These are phyloP conservation scores for Geranomyces michiganensis DNA, from an alignment of 192 early-diverging fungal species.

Conservation along the genomic window DNA sequence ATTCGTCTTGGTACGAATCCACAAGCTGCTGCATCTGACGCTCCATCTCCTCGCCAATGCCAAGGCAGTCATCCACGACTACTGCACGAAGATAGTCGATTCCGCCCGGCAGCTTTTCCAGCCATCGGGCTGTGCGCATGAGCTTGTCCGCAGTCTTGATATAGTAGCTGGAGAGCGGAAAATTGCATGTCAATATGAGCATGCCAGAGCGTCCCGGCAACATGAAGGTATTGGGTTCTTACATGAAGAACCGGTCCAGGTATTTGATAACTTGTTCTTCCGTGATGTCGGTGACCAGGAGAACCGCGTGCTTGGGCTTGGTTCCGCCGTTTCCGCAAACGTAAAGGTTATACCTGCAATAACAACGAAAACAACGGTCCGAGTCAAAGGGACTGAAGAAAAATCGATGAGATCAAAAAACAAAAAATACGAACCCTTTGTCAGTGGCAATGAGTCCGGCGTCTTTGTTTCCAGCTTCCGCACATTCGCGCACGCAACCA, in stretches of 20 bases:
- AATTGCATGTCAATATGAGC: too few species aligned
- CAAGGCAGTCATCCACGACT: slow-evolving; percentile 65
- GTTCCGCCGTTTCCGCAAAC: slow-evolving; percentile 72
- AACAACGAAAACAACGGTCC: too few species aligned
- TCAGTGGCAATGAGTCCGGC: slow-evolving; percentile 71
- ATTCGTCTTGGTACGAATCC: slow-evolving; percentile 62
- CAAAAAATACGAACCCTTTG: too few species aligned
- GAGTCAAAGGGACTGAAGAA: too few species aligned
- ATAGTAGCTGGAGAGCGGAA: too few species aligned
- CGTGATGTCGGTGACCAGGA: slow-evolving; percentile 56
- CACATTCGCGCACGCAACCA: slow-evolving; percentile 68
- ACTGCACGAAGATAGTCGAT: slow-evolving; percentile 66
- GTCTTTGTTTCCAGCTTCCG: slow-evolving; percentile 47
- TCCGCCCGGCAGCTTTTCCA: slow-evolving; percentile 67
- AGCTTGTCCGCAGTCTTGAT: slow-evolving; percentile 68
- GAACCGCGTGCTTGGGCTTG: slow-evolving; percentile 66
- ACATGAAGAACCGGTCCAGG: slow-evolving; percentile 70
- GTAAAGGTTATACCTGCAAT: slow-evolving; percentile 72
- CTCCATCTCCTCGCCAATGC: slow-evolving; percentile 67
- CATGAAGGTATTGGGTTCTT: too few species aligned
- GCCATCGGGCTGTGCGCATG: slow-evolving; percentile 67
- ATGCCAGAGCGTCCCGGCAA: too few species aligned
- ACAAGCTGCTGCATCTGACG: slow-evolving; percentile 67
- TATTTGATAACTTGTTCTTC: slow-evolving; percentile 60
- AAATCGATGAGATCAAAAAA: too few species aligned